A percentile compares a stretch with the other conserved stretches of the same genome.
These are phyloP conservation scores for Hyphopichia fennica DNA, from an alignment of 1,139 yeast species.

Conservation along the genomic window DNA sequence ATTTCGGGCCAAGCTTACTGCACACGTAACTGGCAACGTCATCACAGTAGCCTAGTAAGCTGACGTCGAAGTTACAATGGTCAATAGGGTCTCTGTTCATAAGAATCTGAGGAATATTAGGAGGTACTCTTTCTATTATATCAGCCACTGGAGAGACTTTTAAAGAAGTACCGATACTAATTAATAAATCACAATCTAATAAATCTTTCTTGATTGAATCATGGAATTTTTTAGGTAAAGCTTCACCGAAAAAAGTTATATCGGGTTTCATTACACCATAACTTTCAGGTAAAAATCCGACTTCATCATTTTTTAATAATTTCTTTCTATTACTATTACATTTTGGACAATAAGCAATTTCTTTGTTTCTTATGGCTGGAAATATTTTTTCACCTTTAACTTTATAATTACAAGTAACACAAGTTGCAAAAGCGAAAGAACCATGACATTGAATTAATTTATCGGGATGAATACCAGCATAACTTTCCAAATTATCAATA, in stretches of 20 bases:
- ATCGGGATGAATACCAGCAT: constrained; percentile 72
- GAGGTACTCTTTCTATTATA: constrained; percentile 73
- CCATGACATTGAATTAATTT: constrained; percentile 94
- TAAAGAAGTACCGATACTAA: constrained; percentile 90
- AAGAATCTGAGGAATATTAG: constrained; percentile 75
- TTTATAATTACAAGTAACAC: constrained; percentile 72
- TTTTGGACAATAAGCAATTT: constrained; percentile 71
- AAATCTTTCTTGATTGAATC: constrained; percentile 59
- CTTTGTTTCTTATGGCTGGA: constrained; percentile 56
- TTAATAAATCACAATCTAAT: constrained; percentile 70
- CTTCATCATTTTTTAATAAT: constrained; percentile 26
- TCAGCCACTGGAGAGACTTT: constrained; percentile 97
- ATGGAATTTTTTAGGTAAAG: constrained; percentile 74
- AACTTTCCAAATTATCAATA: constrained; percentile 86
- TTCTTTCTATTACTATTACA: constrained; percentile 52
- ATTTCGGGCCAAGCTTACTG: constrained; percentile 48
- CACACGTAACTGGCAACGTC: constrained; percentile 74
- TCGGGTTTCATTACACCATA: constrained; percentile 94
- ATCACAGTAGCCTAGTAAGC: constrained; percentile 83
- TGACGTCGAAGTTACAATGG: constrained; percentile 79
- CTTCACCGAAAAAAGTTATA: constrained; percentile 92
- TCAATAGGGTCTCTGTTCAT: constrained; percentile 80
- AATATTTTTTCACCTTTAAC: constrained; percentile 70
- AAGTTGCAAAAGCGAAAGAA: constrained; percentile 88
- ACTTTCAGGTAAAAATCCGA: constrained; percentile 36